Evolutionary conservation across 352 stramenopile species (phyloP), one percentile per base, ranked within the genome.

Genomic region (Pythium sp.): DNA sequence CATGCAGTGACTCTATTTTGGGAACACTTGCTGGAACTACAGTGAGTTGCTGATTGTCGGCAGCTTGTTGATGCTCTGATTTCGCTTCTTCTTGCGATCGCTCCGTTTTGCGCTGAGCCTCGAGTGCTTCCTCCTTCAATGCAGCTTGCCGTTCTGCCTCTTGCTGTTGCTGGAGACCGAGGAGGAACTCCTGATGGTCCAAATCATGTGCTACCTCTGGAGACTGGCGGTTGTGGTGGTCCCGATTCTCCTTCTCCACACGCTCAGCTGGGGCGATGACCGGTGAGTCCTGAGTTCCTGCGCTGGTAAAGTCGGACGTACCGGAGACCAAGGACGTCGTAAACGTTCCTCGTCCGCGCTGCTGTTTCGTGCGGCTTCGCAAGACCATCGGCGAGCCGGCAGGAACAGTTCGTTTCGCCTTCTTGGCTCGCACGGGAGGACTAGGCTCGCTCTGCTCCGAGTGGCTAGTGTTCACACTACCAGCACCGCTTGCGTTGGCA

Each of bases 1-100:
- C 75, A 24, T 86, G 77, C 62, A 86, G 61, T 1, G 78, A 11
- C 22, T 56, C 28, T 8, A 15, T 38, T 18, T 20, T 41, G 26
- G 26, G 43, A 18, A 0, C 32, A 20, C 2, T 22, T 38, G 22
- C 2, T 20, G 63, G 7, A 24, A 30, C 30, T 47, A 58, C 7
- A 67, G 32, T 28, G 24, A 24, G 53, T 24, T 38, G 43, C 12
- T 63, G 57, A 12, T 67, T 47, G 6, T 41, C 15, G 0, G 20
- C 46, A n/a, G 11, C 20, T 15, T 59, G 28, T 64, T 63, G 9
- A 4, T 36, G 47, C 12, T 24, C 36, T 24, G 36, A 43, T 15
- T 34, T 26, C 32, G 49, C 38, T 41, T 54, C 26, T 34, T 34
- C 36, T 9, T 24, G 54, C 9, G 22, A 38, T 47, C 43, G 30